phyloP scores from a whole-genome alignment of 805 yeast genomes.

The Starmera caribaea region DNA sequence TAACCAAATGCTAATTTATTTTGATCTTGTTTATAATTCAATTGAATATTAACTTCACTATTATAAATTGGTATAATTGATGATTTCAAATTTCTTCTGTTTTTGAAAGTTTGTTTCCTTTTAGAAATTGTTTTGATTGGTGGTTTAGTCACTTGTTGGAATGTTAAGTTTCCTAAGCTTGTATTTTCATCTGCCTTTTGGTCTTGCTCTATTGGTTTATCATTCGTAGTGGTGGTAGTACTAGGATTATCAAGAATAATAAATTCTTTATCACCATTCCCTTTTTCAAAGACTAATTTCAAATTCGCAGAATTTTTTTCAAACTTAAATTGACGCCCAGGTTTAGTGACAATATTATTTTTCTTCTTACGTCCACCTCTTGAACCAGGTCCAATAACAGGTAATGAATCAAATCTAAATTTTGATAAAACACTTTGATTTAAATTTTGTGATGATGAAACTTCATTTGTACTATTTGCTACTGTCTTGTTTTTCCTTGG shows the following conservation, averaged over 20 bases:
- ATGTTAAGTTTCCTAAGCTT: background rate
- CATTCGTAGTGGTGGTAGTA: background rate
- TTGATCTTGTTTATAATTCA: background rate
- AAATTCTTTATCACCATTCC: background rate
- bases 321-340: slow-evolving; percentile 3
- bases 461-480: slow-evolving; percentile 1
- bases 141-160: background rate
- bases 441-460: slow-evolving; percentile 8
- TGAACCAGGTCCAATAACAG: slow-evolving; percentile 19
- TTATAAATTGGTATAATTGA: background rate
- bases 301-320: background rate
- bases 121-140: background rate
- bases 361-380: slow-evolving; percentile 15
- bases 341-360: background rate
- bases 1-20: slow-evolving; percentile 16
- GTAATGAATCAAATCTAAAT: slow-evolving; percentile 17
- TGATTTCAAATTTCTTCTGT: background rate
- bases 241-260: background rate
- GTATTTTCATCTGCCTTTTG: background rate
- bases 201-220: no score
- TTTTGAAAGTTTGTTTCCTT: background rate
- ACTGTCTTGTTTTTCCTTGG: slow-evolving; percentile 10
- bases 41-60: background rate
- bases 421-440: slow-evolving; percentile 15
- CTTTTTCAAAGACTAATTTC: background rate